These are phyloP conservation scores for Austroboletus festivus DNA, from an alignment of 768 basidiomycete genomes.

Conservation along the genomic window DNA sequence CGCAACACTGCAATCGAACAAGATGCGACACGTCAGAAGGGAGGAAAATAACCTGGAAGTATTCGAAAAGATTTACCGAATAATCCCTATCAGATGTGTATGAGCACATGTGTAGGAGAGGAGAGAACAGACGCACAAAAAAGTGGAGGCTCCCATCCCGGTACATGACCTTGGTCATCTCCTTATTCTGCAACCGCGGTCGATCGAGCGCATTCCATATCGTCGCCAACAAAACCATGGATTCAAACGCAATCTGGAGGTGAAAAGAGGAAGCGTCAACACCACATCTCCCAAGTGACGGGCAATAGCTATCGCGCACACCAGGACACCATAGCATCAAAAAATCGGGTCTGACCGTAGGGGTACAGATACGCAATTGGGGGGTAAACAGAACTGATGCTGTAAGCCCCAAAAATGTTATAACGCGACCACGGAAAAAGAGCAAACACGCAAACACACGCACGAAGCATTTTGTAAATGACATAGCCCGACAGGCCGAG, in stretches of 20 bases:
- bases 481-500: conserved; percentile 26
- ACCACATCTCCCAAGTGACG: not conserved
- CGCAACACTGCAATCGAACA: conserved; percentile 14
- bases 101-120: not conserved
- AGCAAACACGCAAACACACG: not conserved
- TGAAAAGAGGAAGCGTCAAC: not conserved
- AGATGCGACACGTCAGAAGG: not conserved
- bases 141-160: conserved; percentile 29
- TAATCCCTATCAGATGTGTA: conserved; percentile 12
- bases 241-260: conserved; percentile 29
- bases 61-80: conserved; percentile 18
- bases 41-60: too few species aligned
- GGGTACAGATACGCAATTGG: conserved; percentile 18
- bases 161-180: conserved; percentile 27
- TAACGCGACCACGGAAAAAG: not conserved
- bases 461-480: conserved; percentile 27
- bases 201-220: conserved; percentile 30
- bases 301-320: conserved; percentile 8
- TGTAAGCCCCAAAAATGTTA: conserved; percentile 1
- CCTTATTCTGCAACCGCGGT: conserved; percentile 14
- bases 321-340: conserved; percentile 30
- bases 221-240: conserved; percentile 28
- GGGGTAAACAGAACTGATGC: conserved; percentile 16
- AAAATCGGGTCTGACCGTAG: conserved; percentile 18
- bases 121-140: conserved; percentile 16